Percentiles rank a stretch among this genome's conserved stretches.
These are phyloP conservation scores for Pseudocercospora macadamiae DNA, from an alignment of 2,329 filamentous ascomycete genomes.

Conservation along the genomic window DNA sequence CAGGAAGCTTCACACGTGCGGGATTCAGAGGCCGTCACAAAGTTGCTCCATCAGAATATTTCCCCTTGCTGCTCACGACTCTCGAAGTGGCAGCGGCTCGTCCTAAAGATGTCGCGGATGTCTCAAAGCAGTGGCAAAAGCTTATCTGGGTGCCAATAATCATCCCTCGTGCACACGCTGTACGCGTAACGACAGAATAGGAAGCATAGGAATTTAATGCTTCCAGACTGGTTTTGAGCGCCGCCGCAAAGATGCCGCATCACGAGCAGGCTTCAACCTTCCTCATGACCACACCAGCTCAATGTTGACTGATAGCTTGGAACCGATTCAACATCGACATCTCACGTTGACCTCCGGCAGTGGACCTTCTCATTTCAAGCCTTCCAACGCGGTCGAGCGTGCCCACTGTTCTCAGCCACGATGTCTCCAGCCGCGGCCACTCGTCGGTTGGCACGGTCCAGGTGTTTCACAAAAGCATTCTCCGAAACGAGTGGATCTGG, in stretches of 20 bases:
- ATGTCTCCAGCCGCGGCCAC: not conserved
- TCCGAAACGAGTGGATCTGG: not conserved
- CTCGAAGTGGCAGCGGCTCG: not conserved
- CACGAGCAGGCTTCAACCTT: too few species aligned
- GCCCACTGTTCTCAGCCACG: not conserved
- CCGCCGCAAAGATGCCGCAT: not conserved
- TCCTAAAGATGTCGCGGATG: not conserved
- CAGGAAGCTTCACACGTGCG: constrained; percentile 11
- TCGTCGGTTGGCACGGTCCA: not conserved
- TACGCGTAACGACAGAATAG: too few species aligned
- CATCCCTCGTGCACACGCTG: too few species aligned
- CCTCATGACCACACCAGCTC: too few species aligned
- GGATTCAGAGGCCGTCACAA: constrained; percentile 4
- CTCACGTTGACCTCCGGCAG: not conserved
- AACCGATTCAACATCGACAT: not conserved
- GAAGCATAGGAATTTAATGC: too few species aligned
- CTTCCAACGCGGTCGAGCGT: not conserved
- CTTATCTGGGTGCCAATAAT: too few species aligned
- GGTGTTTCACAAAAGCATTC: not conserved
- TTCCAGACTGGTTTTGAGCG: too few species aligned
- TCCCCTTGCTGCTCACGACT: not conserved
- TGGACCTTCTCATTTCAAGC: constrained; percentile 3
- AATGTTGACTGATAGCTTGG: not conserved
- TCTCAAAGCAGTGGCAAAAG: too few species aligned
- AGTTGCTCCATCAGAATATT: not conserved